phyloP scores from a whole-genome alignment of 768 basidiomycete genomes.

The Cystofilobasidium macerans region DNA sequence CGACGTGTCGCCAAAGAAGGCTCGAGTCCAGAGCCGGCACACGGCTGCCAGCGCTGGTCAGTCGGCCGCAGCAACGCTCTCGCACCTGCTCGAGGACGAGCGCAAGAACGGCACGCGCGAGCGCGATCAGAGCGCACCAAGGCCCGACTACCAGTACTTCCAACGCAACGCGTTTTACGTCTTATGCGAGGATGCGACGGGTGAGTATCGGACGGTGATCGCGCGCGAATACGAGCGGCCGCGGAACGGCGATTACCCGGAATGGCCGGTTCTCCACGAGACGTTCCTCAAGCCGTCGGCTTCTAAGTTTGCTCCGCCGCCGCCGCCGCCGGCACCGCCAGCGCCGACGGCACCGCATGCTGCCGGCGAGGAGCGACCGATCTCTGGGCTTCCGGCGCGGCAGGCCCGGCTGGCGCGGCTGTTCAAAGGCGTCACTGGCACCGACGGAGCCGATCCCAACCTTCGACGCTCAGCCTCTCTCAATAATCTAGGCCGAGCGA shows the following conservation, averaged over 20 bases:
- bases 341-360: slow-evolving; percentile 3
- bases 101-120: slow-evolving; percentile 76
- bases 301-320: slow-evolving; percentile 3
- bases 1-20: slow-evolving; percentile 10
- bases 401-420: no score
- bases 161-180: slow-evolving; percentile 61
- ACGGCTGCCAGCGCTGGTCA: neutral
- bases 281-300: slow-evolving; percentile 32
- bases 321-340: neutral
- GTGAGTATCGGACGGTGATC: slow-evolving; percentile 72
- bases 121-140: slow-evolving; percentile 77
- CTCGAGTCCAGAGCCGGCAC: neutral
- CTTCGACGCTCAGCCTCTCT: slow-evolving; percentile 36
- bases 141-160: slow-evolving; percentile 83
- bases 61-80: slow-evolving; percentile 32
- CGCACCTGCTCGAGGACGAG: slow-evolving; percentile 56
- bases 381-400: neutral
- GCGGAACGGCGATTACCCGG: slow-evolving; percentile 44
- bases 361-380: neutral
- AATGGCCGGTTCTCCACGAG: slow-evolving; percentile 70
- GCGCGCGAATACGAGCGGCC: slow-evolving; percentile 67
- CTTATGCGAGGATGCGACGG: slow-evolving; percentile 78
- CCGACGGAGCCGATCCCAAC: slow-evolving; percentile 5
- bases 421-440: neutral
- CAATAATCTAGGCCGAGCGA: slow-evolving; percentile 32